Percentiles rank a stretch among this genome's conserved stretches.
Evolutionary conservation across 352 stramenopile species (phyloP).

Genomic region (Phytophthora melonis): DNA sequence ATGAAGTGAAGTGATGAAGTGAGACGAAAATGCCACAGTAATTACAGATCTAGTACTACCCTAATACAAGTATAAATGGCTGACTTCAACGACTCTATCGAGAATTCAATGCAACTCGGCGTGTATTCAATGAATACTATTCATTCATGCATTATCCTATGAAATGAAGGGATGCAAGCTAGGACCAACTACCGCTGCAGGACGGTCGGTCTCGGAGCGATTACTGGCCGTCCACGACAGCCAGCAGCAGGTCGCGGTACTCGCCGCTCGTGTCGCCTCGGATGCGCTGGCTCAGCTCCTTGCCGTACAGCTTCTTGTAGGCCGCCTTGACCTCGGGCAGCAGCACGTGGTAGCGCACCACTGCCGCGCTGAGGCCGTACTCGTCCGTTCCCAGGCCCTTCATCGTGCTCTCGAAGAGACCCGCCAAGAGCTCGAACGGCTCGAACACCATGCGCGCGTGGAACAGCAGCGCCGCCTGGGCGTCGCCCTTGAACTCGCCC

Average conservation of each 20-base stretch:
- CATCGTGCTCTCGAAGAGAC: slow-evolving; percentile 72
- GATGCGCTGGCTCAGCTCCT: slow-evolving; percentile 76
- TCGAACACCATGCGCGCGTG: slow-evolving; percentile 59
- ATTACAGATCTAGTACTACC: too few species aligned
- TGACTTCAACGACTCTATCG: too few species aligned
- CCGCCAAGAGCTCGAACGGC: slow-evolving; percentile 58
- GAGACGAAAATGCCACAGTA: too few species aligned
- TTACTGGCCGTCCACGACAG: slow-evolving; percentile 53
- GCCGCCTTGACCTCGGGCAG: slow-evolving; percentile 67
- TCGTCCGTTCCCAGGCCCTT: slow-evolving; percentile 74
- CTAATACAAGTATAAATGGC: too few species aligned
- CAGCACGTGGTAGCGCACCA: slow-evolving; percentile 79
- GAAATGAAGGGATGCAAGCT: too few species aligned
- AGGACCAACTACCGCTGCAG: too few species aligned
- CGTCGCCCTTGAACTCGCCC: slow-evolving; percentile 66
- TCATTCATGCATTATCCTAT: too few species aligned
- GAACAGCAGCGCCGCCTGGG: slow-evolving; percentile 52
- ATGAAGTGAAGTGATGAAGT: too few species aligned
- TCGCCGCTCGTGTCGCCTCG: slow-evolving; percentile 75
- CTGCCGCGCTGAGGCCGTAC: slow-evolving; percentile 57
- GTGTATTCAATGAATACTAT: too few species aligned
- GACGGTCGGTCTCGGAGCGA: too few species aligned
- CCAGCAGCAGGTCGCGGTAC: slow-evolving; percentile 62
- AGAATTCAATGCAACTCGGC: too few species aligned
- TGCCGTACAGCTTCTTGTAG: slow-evolving; percentile 76